These are phyloP conservation scores for Pseudopithomyces chartarum DNA, from an alignment of 2,329 filamentous ascomycete species.

Conservation along the genomic window DNA sequence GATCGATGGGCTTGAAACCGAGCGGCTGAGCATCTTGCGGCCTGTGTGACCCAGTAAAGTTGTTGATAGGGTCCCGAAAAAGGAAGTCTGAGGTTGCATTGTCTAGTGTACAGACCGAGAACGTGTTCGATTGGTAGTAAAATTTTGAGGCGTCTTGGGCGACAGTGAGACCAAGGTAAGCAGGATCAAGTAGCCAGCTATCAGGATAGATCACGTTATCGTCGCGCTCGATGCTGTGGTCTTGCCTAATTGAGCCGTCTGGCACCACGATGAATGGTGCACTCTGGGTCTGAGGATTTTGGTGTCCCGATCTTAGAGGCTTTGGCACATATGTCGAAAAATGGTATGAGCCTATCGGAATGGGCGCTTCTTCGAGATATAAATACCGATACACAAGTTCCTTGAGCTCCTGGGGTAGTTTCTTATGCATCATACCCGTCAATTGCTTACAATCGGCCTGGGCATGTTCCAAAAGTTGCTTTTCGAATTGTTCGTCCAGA, in stretches of 20 bases:
- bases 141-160: constrained; percentile 18
- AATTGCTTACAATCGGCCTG: constrained; percentile 20
- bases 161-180: constrained; percentile 20
- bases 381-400: constrained; percentile 27
- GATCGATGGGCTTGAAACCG: constrained; percentile 14
- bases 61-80: constrained; percentile 5
- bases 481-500: neutral
- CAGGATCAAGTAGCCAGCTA: constrained; percentile 24
- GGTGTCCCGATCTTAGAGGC: neutral
- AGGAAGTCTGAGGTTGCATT: constrained; percentile 16
- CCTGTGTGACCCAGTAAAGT: neutral
- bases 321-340: constrained; percentile 20
- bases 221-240: constrained; percentile 24
- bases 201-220: constrained; percentile 23
- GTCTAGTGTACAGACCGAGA: constrained; percentile 28
- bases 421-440: constrained; percentile 21
- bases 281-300: neutral
- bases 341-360: constrained; percentile 30
- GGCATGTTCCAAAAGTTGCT: constrained; percentile 5
- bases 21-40: neutral
- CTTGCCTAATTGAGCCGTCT: constrained; percentile 23
- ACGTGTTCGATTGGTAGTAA: constrained; percentile 28
- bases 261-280: constrained; percentile 10
- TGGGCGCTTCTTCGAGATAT: constrained; percentile 26
- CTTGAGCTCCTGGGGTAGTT: constrained; percentile 25